Conservation (phyloP, 768 basidiomycete species). For the Kwoniella sp. region DNA sequence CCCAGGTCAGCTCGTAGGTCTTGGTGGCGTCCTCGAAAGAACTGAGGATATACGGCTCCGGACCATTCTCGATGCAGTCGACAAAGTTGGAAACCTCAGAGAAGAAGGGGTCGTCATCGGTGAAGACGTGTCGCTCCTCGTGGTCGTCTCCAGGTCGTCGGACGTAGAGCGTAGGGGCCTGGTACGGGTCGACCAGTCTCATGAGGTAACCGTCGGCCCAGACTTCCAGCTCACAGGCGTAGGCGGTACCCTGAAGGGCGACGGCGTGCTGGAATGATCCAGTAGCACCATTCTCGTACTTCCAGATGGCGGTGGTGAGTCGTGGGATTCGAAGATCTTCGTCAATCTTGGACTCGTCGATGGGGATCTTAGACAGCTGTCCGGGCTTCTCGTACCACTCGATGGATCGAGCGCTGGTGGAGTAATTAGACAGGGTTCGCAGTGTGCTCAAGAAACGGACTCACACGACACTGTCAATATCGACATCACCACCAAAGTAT, state of each 20-base stretch:
- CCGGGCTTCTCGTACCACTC: conserved; percentile 92
- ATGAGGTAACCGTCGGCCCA: conserved; percentile 80
- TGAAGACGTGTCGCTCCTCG: conserved; percentile 48
- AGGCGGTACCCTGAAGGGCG: conserved; percentile 84
- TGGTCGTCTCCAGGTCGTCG: conserved; percentile 55
- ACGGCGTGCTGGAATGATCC: conserved; percentile 86
- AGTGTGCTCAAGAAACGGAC: conserved; percentile 45
- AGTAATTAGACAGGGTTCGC: conserved; percentile 1
- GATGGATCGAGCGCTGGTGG: conserved; percentile 64
- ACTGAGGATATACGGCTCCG: conserved; percentile 75
- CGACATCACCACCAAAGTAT: conserved; percentile 94
- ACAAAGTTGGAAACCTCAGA: conserved; percentile 86
- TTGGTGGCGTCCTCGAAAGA: conserved; percentile 79
- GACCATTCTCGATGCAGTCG: conserved; percentile 79
- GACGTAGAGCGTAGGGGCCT: conserved; percentile 78
- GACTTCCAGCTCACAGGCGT: conserved; percentile 90
- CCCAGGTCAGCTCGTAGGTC: conserved; percentile 89
- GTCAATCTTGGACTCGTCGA: conserved; percentile 80
- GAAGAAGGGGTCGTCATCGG: conserved; percentile 56
- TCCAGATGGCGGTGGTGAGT: conserved; percentile 91
- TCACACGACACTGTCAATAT: conserved; percentile 58
- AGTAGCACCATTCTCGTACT: conserved; percentile 91
- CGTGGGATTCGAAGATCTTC: conserved; percentile 89
- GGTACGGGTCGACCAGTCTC: conserved; percentile 72
- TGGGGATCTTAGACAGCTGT: conserved; percentile 66